Evolutionary conservation across 768 basidiomycete species (phyloP).

Genomic region (Podaxis sp.): DNA sequence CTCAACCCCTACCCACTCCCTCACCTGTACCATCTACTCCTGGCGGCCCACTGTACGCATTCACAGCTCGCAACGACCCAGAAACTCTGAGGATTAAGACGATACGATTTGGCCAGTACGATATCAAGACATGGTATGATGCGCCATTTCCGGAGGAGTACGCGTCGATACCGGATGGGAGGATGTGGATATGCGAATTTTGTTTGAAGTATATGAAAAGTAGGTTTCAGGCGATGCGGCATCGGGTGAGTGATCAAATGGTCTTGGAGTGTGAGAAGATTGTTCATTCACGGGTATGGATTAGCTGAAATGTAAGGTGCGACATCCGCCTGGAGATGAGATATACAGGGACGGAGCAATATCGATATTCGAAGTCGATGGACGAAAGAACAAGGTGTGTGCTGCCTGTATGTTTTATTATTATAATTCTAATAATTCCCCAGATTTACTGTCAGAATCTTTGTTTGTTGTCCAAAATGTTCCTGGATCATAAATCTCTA

Average conservation of each 20-base stretch:
- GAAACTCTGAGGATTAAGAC: slow-evolving; percentile 70
- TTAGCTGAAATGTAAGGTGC: slow-evolving; percentile 91
- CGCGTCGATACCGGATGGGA: slow-evolving; percentile 85
- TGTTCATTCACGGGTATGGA: too few species aligned
- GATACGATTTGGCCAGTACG: slow-evolving; percentile 87
- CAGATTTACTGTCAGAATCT: slow-evolving; percentile 99
- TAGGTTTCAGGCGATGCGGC: slow-evolving; percentile 79
- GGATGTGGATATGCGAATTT: slow-evolving; percentile 96
- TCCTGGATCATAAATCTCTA: slow-evolving; percentile 96
- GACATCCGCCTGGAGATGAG: slow-evolving; percentile 97
- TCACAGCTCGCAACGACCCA: slow-evolving; percentile 23
- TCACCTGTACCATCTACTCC: slow-evolving; percentile 47
- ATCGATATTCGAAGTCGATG: slow-evolving; percentile 97
- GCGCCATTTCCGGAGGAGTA: slow-evolving; percentile 99
- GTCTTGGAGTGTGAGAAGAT: too few species aligned
- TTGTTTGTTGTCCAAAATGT: slow-evolving; percentile 97
- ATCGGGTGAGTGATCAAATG: slow-evolving; percentile 59
- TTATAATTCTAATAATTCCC: neutral
- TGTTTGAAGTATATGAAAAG: slow-evolving; percentile 99
- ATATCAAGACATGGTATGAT: slow-evolving; percentile 98
- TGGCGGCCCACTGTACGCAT: slow-evolving; percentile 28
- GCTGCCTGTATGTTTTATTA: neutral
- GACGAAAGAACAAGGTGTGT: slow-evolving; percentile 89
- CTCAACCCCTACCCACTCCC: slow-evolving; percentile 33
- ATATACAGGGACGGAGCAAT: slow-evolving; percentile 89